Evolutionary conservation across 768 basidiomycete genomes (phyloP), one percentile per base, ranked within the genome.

Genomic region (Termitomyces sp.): DNA sequence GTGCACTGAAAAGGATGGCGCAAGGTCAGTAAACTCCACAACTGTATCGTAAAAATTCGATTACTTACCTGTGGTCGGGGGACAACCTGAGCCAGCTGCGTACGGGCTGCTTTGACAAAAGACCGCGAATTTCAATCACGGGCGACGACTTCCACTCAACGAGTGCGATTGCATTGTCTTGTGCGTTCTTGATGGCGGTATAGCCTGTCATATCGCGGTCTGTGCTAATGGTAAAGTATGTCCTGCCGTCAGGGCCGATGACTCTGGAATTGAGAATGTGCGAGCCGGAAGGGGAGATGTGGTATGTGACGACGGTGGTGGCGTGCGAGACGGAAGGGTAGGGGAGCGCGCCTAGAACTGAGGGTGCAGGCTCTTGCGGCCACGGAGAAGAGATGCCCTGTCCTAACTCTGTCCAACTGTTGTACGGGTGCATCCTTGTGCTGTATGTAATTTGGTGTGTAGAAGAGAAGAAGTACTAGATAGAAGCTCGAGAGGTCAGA

Each of bases 341-440:
- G 33, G 87, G 87, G 20, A 89, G 81, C 0, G 86, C 86, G 6
- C 87, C 87, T 66, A 83, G 85, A 60, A 88, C 72, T 51, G 87
- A 88, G 51, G 86, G 83, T 5, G 76, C 67, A 11, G 74, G 67
- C 22, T 60, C 58, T 44, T 63, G 61, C 20, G 67, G 65, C 69
- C 66, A 69, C 4, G 63, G 63, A 9, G 66, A 57, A 24, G 73
- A 73, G 28, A 62, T 66, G 8, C 69, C 68, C 51, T 73, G 68
- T 28, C 68, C 71, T 45, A 64, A 61, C 39, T 73, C 70, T 32
- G 69, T 64, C 76, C 77, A 79, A 67, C 71, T 70, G 57, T 68
- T 71, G 66, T 76, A 81, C 6, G 80, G 80, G 62, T 81, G 67
- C 68, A 69, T 33, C 12, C n/a, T 62, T 42, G 20, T 18, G 15